Evolutionary conservation across 1,139 yeast genomes (phyloP), one percentile per base, ranked within the genome.

Genomic region (Meyerozyma smithsonii): DNA sequence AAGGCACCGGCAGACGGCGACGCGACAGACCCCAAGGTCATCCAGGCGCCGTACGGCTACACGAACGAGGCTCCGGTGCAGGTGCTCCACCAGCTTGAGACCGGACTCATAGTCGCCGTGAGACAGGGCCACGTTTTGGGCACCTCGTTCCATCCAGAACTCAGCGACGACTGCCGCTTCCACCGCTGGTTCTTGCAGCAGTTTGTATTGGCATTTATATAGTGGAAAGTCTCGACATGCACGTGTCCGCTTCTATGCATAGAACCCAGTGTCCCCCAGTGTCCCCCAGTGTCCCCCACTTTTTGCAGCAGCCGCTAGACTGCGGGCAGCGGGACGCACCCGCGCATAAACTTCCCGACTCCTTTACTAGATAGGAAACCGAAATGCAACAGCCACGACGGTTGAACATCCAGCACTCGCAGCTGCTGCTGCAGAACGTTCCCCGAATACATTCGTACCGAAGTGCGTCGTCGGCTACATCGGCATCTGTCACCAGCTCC

Each of bases 141-240:
- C 1, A 85, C 92, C 0, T 79, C 89, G 2, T 86, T 86, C 59
- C 95, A 86, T 56, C 95, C 95, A 0, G 95, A 86, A 56, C 66
- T 86, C 30, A 66, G 84, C 1, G 58, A 56, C 10, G 44, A 36
- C 25, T 88, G 83, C 49, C 61, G 84, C 30, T 77, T 86, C 52
- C 95, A 86, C 57, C 69, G 74, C 51, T 86, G 89, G 87, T 85
- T 83, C 58, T 52, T 84, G 36, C 70, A 71, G 40, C 78, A 74
- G 49, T 80, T 79, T 58, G 79, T 78, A 20, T 36, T 41, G 15
- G 42, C 35, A 8, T 30, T 21, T 26, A 26, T 26, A 26, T 26
- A 26, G 30, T 10, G 12, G 4, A 11, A 12, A 11, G n/a, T 23
- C 10, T 11, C n/a, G 25, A 23, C 25, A 23, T 23, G n/a, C n/a